Percentiles rank a stretch among this genome's conserved stretches.
Evolutionary conservation across 2,329 filamentous ascomycete species (phyloP).

Genomic region (Fusarium staphyleae): DNA sequence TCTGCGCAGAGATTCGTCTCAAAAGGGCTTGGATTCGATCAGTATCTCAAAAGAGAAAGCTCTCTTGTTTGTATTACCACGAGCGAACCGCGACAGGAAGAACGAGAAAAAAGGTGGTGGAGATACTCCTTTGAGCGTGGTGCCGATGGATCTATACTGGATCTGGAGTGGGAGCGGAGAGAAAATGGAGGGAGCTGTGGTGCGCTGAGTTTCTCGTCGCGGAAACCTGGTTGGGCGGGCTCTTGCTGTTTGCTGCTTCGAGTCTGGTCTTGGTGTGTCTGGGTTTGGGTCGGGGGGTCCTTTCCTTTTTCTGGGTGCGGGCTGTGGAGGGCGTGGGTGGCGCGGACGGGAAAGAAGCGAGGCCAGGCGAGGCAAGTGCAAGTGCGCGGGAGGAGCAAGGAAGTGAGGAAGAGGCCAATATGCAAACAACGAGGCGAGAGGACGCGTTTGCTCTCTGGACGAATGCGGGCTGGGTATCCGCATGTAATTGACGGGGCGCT

Average conservation of each 20-base stretch:
- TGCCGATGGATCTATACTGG: conserved; percentile 71
- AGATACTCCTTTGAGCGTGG: conserved; percentile 71
- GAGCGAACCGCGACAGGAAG: conserved; percentile 45
- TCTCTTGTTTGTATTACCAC: conserved; percentile 49
- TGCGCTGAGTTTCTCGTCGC: conserved; percentile 57
- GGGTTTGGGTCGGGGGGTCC: conserved; percentile 33
- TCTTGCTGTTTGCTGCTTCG: conserved; percentile 47
- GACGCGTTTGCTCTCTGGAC: background rate
- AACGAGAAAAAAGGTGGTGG: conserved; percentile 62
- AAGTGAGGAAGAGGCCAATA: conserved; percentile 30
- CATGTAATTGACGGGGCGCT: conserved; percentile 45
- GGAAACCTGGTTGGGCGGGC: conserved; percentile 61
- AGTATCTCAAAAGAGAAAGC: conserved; percentile 36
- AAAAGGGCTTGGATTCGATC: conserved; percentile 36
- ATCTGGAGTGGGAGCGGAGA: conserved; percentile 64
- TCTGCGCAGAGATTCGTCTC: conserved; percentile 16
- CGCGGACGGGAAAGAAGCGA: conserved; percentile 53
- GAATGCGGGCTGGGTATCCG: conserved; percentile 30
- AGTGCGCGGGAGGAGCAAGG: conserved; percentile 22
- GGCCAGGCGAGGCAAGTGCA: conserved; percentile 37
- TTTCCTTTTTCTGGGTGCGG: conserved; percentile 40
- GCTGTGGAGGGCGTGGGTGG: conserved; percentile 40
- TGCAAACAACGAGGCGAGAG: conserved; percentile 29
- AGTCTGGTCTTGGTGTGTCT: conserved; percentile 46
- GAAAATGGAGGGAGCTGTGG: conserved; percentile 53